Evolutionary conservation across 331 rosid species (phyloP).

Genomic region (Quercus tomentella): DNA sequence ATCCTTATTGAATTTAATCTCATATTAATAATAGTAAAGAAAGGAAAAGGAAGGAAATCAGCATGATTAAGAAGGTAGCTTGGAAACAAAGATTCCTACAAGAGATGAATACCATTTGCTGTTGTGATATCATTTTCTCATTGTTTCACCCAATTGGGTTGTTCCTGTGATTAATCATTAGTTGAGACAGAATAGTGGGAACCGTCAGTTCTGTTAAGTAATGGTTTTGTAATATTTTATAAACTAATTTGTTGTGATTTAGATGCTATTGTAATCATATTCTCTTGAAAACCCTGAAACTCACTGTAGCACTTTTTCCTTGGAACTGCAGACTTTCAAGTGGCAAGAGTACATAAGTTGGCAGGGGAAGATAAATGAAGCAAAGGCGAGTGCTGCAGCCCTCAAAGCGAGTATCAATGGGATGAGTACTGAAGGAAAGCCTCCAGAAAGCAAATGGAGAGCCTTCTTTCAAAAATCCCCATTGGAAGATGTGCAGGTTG

Average conservation of each 20-base stretch:
- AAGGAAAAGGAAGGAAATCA: not conserved
- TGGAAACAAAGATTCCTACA: not conserved
- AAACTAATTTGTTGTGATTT: not conserved
- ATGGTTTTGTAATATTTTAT: not conserved
- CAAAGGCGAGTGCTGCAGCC: conserved; percentile 62
- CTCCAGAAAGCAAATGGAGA: conserved; percentile 68
- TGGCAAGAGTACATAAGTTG: conserved; percentile 78
- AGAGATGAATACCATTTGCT: not conserved
- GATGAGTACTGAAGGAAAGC: conserved; percentile 39
- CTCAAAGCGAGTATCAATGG: conserved; percentile 54
- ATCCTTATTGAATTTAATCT: too few species aligned
- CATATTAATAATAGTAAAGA: too few species aligned
- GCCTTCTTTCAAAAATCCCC: conserved; percentile 61
- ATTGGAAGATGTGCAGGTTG: conserved; percentile 45
- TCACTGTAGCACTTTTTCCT: conserved; percentile 6
- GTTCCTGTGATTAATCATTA: not conserved
- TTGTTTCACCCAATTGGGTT: not conserved
- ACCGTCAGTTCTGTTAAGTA: not conserved
- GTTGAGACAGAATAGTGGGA: not conserved
- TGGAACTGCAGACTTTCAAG: conserved; percentile 61
- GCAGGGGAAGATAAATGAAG: conserved; percentile 79
- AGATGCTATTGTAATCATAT: not conserved
- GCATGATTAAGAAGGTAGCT: not conserved
- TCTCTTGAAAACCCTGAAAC: not conserved
- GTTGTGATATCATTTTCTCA: not conserved